Percentiles rank a stretch among this genome's conserved stretches.
Conservation (phyloP, 345 rosid species). For the Brassica incana region DNA sequence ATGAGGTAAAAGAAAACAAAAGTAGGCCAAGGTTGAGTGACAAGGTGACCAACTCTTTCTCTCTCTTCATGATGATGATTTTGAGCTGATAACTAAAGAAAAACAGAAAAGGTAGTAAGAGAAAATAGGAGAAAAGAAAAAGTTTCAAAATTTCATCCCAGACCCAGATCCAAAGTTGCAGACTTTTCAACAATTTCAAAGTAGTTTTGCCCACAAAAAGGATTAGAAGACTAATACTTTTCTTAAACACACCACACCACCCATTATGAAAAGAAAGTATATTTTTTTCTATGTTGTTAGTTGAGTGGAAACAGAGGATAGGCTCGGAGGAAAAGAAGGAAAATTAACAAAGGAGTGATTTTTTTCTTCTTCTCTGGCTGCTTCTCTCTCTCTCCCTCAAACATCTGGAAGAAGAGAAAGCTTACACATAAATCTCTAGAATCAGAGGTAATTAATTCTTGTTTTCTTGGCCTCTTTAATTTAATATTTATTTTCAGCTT, state of each 20-base stretch:
- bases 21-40: slow-evolving; percentile 36
- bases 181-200: slow-evolving; percentile 36
- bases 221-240: slow-evolving; percentile 36
- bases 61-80: slow-evolving; percentile 35
- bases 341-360: slow-evolving; percentile 25
- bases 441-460: slow-evolving; percentile 22
- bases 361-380: slow-evolving; percentile 33
- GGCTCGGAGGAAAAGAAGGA: background rate
- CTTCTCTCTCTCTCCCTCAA: slow-evolving; percentile 12
- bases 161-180: slow-evolving; percentile 39
- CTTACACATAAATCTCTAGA: slow-evolving; percentile 11
- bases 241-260: background rate
- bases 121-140: background rate
- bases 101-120: slow-evolving; percentile 12
- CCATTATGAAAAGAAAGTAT: background rate
- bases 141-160: slow-evolving; percentile 21
- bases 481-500: slow-evolving; percentile 3
- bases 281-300: background rate
- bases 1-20: background rate
- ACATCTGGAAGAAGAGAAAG: slow-evolving; percentile 21
- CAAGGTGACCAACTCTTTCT: slow-evolving; percentile 52
- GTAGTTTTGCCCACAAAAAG: slow-evolving; percentile 26
- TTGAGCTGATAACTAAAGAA: slow-evolving; percentile 1
- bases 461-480: slow-evolving; percentile 19
- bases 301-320: slow-evolving; percentile 25